Evolutionary conservation across 2,329 filamentous ascomycete genomes (phyloP), one percentile per base, ranked within the genome.

Genomic region (Fusarium sp.): DNA sequence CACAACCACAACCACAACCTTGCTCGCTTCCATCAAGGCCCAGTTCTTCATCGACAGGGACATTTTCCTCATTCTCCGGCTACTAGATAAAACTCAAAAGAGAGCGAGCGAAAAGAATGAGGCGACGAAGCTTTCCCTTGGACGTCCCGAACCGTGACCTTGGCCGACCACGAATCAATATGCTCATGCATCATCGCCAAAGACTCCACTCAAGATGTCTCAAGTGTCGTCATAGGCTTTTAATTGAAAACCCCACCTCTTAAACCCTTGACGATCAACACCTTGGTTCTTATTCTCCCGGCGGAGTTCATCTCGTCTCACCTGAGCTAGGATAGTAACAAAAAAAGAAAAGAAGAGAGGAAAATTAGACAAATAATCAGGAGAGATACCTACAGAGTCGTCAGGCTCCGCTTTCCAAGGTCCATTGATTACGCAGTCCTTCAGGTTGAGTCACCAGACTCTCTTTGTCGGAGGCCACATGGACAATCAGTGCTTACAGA

Each of bases 381-480:
- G 20, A 37, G 38, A 52, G 35, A 31, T 28, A 44, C 16, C 16
- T 23, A 26, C 20, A 53, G 33, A 28, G 42, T 43, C 60, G 46
- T 68, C 46, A 21, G 20, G 21, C 33, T 53, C 53, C 63, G 52
- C 44, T 63, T 46, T 54, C 44, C 44, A 35, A 46, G 52, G 59
- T 48, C 61, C 48, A 64, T 48, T 65, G 66, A 69, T 69, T 69
- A 66, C 66, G 47, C 50, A 55, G 56, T 53, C 56, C 52, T 60
- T 41, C 23, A 47, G 47, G 48, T 39, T 66, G 68, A 71, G 68
- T 70, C 68, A 70, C 63, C 64, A 68, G 68, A 71, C 64, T 47
- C 52, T 59, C 46, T 58, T 56, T 68, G 55, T 57, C 31, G 20
- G 42, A n/a, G 65, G 23, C 62, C 62, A 65, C 61, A 65, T 65